Evolutionary conservation across 768 basidiomycete species (phyloP), one percentile per base, ranked within the genome.

Genomic region (Mycena haematopus): DNA sequence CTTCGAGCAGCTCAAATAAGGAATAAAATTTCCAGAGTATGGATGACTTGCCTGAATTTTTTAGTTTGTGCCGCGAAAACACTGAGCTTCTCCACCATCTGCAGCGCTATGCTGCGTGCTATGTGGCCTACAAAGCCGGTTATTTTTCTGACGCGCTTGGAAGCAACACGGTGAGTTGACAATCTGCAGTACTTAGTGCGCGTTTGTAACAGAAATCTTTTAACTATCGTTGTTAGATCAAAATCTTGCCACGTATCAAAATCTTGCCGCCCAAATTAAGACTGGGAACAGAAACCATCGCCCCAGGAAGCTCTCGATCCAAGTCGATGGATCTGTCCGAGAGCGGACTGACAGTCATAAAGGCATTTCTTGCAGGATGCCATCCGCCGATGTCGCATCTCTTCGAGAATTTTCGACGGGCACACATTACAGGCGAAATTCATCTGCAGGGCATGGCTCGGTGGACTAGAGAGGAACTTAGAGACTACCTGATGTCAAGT

Each of bases 31-130:
- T 21, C 36, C 42, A 66, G 63, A 52, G 54, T 15, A 60, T 60
- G 8, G n/a, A 24, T 0, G 3, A 33, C 5, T 56, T 56, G 15
- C 63, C 63, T n/a, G n/a, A 22, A 13, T 52, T 22, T 21, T 60
- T 62, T 21, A 21, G 56, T 19, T 15, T 52, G 10, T 65, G 65
- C 21, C 14, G 10, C 1, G 40, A 46, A 14, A 31, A 63, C 15
- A 52, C 49, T 5, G 45, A 29, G 3, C 49, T 63, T 10, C 53
- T 59, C 10, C 57, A 63, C 15, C 53, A 60, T 46, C 52, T 67
- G 6, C 65, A 67, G 38, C 65, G 65, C 6, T 67, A 67, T 40
- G 62, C 27, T 2, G 65, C 65, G 8, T 60, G 54, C 44, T 67
- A 63, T 38, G 14, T 63, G 7, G 65, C 62, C 4, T 50, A 60